These are phyloP conservation scores for Atkinsonella texensis DNA, from an alignment of 2,329 filamentous ascomycete genomes.

Conservation along the genomic window DNA sequence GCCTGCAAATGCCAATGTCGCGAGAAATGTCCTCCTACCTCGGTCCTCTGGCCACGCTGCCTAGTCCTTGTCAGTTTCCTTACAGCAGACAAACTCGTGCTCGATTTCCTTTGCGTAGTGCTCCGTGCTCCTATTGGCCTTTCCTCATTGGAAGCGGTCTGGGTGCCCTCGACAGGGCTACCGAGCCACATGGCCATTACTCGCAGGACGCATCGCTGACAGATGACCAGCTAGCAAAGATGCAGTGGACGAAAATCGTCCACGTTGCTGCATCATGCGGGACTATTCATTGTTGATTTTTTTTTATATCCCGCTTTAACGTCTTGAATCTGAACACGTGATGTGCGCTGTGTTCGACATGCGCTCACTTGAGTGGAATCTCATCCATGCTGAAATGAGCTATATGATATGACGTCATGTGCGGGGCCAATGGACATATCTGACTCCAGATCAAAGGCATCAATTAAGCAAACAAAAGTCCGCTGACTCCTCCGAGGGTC, in stretches of 20 bases:
- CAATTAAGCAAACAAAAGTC: background rate
- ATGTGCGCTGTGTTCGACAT: background rate
- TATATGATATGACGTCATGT: background rate
- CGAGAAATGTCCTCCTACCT: too few relatives aligned
- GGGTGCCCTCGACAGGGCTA: background rate
- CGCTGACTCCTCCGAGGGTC: background rate
- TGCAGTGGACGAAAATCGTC: background rate
- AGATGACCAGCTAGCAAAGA: background rate
- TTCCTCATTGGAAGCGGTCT: background rate
- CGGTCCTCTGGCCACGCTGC: background rate
- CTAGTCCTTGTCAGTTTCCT: background rate
- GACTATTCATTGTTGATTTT: background rate
- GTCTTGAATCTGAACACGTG: background rate
- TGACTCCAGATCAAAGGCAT: background rate
- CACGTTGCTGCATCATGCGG: conserved; percentile 1
- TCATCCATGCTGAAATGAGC: background rate
- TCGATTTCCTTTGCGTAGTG: background rate
- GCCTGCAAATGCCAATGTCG: too few relatives aligned
- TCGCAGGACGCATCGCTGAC: background rate
- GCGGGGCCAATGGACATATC: background rate
- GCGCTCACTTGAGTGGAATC: background rate
- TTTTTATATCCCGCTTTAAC: background rate
- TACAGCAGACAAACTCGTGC: background rate
- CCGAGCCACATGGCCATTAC: background rate
- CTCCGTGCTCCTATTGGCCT: background rate